These are phyloP conservation scores for Betula pendula DNA, from an alignment of 306 rosid genomes.

Conservation along the genomic window DNA sequence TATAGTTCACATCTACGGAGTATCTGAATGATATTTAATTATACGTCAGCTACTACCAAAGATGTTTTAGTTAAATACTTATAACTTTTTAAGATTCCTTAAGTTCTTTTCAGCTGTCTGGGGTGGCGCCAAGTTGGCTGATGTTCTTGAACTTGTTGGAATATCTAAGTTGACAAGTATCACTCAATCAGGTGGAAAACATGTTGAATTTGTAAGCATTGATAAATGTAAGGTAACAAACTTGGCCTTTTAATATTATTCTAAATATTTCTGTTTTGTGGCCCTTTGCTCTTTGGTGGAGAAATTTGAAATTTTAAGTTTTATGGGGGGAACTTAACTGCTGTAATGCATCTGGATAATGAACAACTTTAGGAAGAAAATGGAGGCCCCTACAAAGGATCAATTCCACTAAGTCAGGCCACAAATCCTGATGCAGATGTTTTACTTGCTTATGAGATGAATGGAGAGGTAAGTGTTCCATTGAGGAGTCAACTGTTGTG, in stretches of 20 bases:
- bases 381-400: constrained; percentile 97
- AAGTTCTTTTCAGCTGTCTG: constrained; percentile 64
- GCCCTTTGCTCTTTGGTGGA: constrained; percentile 1
- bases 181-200: constrained; percentile 75
- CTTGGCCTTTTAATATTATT: constrained; percentile 17
- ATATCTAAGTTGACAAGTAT: constrained; percentile 55
- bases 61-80: constrained; percentile 13
- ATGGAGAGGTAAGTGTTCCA: constrained; percentile 74
- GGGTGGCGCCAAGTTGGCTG: constrained; percentile 91
- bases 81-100: constrained; percentile 17
- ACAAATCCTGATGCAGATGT: constrained; percentile 92
- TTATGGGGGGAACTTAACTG: not conserved
- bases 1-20: too few species aligned
- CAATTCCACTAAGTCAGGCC: constrained; percentile 89
- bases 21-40: not conserved
- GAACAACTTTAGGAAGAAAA: constrained; percentile 71
- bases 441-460: constrained; percentile 96
- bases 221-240: constrained; percentile 83
- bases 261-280: constrained; percentile 6
- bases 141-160: constrained; percentile 90
- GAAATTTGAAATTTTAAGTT: not conserved
- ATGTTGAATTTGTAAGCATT: constrained; percentile 90
- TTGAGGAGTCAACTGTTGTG: constrained; percentile 7
- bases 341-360: constrained; percentile 19
- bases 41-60: constrained; percentile 16